These are phyloP conservation scores for Stentor coeruleus DNA, from an alignment of 73 alveolate species.

Conservation along the genomic window DNA sequence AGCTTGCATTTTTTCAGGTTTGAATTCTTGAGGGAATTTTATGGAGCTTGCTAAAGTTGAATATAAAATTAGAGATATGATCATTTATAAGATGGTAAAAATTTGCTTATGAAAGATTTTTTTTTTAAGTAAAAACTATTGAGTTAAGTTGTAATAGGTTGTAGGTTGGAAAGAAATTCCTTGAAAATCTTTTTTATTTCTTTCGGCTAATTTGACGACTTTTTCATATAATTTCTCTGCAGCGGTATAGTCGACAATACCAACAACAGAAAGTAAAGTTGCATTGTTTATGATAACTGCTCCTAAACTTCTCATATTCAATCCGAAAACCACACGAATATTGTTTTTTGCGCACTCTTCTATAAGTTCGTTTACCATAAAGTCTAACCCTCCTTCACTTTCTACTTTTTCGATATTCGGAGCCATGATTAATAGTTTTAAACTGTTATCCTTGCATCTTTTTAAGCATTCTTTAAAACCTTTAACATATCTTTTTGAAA, in stretches of 20 bases:
- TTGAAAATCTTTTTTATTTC: neutral
- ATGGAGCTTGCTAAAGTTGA: too few species aligned
- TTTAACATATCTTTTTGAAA: conserved; percentile 27
- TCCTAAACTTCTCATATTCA: conserved; percentile 42
- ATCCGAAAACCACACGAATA: conserved; percentile 43
- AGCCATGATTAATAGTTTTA: conserved; percentile 45
- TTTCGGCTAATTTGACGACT: neutral
- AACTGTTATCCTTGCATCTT: conserved; percentile 32
- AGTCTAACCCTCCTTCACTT: conserved; percentile 56
- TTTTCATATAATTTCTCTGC: neutral
- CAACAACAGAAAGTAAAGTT: neutral
- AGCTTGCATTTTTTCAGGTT: too few species aligned
- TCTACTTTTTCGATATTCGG: conserved; percentile 44
- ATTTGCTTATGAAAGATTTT: too few species aligned
- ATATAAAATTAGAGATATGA: too few species aligned
- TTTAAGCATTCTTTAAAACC: conserved; percentile 45
- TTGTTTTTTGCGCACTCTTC: conserved; percentile 27
- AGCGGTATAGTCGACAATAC: neutral
- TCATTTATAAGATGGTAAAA: too few species aligned
- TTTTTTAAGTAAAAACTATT: too few species aligned
- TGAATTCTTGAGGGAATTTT: too few species aligned
- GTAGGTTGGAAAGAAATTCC: too few species aligned
- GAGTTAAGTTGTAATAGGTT: too few species aligned
- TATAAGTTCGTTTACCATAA: conserved; percentile 29
- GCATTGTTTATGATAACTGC: conserved; percentile 25